Percentiles rank a stretch among this genome's conserved stretches.
Evolutionary conservation across 768 basidiomycete species (phyloP).

Genomic region (Amanita pseudoporphyria): DNA sequence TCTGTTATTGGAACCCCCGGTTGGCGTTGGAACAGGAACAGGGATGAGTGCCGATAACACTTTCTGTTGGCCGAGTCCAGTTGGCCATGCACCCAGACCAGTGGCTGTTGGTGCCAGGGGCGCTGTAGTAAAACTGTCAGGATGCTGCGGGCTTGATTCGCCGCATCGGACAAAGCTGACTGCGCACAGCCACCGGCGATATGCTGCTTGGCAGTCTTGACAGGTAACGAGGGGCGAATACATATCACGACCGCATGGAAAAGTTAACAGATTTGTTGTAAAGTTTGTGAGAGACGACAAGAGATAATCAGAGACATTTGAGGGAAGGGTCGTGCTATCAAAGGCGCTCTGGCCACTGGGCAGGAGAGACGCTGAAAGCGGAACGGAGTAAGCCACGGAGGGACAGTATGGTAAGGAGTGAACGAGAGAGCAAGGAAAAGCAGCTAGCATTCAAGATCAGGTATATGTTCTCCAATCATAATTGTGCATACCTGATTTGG

Average conservation of each 20-base stretch:
- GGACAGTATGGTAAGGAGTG: constrained; percentile 73
- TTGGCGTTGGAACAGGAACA: constrained; percentile 22
- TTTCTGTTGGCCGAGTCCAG: constrained; percentile 16
- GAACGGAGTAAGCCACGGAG: constrained; percentile 55
- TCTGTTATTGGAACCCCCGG: constrained; percentile 15
- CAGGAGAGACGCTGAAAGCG: constrained; percentile 38
- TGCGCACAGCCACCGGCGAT: constrained; percentile 71
- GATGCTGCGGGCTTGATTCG: constrained; percentile 33
- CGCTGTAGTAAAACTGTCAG: constrained; percentile 23
- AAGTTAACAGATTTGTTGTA: constrained; percentile 58
- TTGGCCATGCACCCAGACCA: constrained; percentile 18
- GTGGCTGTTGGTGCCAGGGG: constrained; percentile 23
- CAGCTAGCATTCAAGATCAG: constrained; percentile 26
- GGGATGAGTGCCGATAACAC: constrained; percentile 42
- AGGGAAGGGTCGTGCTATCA: constrained; percentile 41
- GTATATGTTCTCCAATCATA: not conserved
- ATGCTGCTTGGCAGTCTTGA: constrained; percentile 61
- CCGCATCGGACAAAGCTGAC: constrained; percentile 68
- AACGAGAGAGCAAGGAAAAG: constrained; percentile 62
- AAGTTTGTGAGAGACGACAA: constrained; percentile 62
- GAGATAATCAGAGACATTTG: constrained; percentile 37
- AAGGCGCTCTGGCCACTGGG: constrained; percentile 33
- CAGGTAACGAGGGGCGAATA: constrained; percentile 78
- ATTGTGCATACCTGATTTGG: constrained; percentile 54
- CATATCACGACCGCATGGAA: constrained; percentile 69